These are phyloP conservation scores for Tetracentron sinense DNA, from an alignment of 164 flowering plant genomes.

Conservation along the genomic window DNA sequence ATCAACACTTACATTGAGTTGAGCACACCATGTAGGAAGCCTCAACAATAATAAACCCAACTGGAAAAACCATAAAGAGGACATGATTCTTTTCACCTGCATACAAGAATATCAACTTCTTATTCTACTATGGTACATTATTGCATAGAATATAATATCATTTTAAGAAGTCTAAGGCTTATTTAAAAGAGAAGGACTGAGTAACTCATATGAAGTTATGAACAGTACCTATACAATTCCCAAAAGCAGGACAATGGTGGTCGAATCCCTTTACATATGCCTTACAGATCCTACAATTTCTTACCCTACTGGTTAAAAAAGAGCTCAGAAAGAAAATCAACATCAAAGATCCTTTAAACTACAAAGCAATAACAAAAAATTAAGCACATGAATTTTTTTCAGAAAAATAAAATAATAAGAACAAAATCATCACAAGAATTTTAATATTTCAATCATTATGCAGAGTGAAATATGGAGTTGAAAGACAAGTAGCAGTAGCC, in stretches of 20 bases:
- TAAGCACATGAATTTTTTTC: no score
- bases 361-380: neutral
- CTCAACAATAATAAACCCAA: conserved; percentile 59
- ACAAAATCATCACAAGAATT: no score
- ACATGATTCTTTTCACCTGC: conserved; percentile 64
- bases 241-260: conserved; percentile 93
- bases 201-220: no score
- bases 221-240: conserved; percentile 73
- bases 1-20: conserved; percentile 41
- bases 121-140: no score
- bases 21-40: conserved; percentile 41
- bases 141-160: neutral
- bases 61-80: conserved; percentile 53
- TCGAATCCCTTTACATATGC: conserved; percentile 57
- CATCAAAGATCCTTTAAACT: neutral
- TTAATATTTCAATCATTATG: no score
- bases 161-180: neutral
- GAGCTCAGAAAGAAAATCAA: conserved; percentile 23
- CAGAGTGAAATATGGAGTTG: no score
- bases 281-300: conserved; percentile 65
- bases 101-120: conserved; percentile 3
- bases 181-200: neutral
- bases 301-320: conserved; percentile 29
- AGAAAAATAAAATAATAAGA: no score
- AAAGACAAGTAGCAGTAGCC: no score